Conservation (phyloP, 202 grass and related monocot genomes). For the Brachypodium distachyon region DNA sequence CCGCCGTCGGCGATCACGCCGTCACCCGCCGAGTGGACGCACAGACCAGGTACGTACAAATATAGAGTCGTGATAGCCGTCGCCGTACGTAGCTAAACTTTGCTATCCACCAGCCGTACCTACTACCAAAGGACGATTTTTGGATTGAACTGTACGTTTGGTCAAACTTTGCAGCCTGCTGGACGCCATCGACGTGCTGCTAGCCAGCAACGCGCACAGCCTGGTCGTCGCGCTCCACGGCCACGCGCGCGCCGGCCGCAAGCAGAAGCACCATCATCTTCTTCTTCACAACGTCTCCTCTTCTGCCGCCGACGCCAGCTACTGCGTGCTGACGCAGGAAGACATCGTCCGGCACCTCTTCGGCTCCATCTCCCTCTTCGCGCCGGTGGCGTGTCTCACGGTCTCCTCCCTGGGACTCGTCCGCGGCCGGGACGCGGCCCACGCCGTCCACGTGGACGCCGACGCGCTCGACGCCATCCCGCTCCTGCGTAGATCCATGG, state of each 20-base stretch:
- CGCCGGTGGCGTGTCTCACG: conserved; percentile 35
- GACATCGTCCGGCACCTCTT: conserved; percentile 86
- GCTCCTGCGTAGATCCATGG: conserved; percentile 22
- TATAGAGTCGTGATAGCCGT: neutral
- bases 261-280: conserved; percentile 34
- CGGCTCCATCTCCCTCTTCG: conserved; percentile 53
- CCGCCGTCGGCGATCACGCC: neutral
- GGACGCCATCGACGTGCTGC: conserved; percentile 49
- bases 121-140: no score
- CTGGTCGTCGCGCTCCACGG: conserved; percentile 39
- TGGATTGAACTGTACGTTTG: neutral
- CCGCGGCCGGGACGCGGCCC: conserved; percentile 25
- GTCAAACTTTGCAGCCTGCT: conserved; percentile 28
- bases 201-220: conserved; percentile 21
- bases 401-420: conserved; percentile 58
- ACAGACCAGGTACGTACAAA: conserved; percentile 23
- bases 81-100: neutral
- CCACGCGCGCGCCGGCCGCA: neutral
- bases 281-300: neutral
- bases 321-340: conserved; percentile 59
- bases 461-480: conserved; percentile 37
- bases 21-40: conserved; percentile 49
- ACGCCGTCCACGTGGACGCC: conserved; percentile 37
- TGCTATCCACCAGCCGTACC: neutral
- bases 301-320: neutral